These are phyloP conservation scores for Boletus patriciae DNA, from an alignment of 768 basidiomycete species.

Conservation along the genomic window DNA sequence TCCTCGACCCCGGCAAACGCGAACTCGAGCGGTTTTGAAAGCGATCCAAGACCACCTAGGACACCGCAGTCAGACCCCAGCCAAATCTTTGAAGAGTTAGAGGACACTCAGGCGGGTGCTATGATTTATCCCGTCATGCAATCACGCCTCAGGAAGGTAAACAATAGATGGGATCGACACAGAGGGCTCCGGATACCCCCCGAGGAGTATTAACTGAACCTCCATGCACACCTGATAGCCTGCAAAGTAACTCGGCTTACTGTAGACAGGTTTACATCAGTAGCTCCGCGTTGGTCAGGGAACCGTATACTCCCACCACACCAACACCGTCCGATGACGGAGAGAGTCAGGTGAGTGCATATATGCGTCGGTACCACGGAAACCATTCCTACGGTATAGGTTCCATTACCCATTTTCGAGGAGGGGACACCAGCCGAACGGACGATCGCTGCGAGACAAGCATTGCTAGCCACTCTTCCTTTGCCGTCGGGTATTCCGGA, in stretches of 20 bases:
- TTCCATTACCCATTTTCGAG: not conserved
- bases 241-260: conserved; percentile 32
- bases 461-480: conserved; percentile 58
- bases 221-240: conserved; percentile 22
- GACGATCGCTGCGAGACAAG: conserved; percentile 53
- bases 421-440: conserved; percentile 31
- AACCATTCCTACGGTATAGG: not conserved
- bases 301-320: not conserved
- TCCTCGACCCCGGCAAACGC: conserved; percentile 22
- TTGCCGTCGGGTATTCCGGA: conserved; percentile 63
- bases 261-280: conserved; percentile 14
- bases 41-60: not conserved
- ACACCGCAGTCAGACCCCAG: not conserved
- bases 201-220: not conserved
- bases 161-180: not conserved
- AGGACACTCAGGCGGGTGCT: conserved; percentile 6
- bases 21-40: conserved; percentile 4
- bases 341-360: conserved; percentile 20
- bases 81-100: not conserved
- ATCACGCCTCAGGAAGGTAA: not conserved
- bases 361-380: conserved; percentile 7
- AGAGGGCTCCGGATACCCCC: not conserved
- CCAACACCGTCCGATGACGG: not conserved
- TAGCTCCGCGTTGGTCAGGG: conserved; percentile 7
- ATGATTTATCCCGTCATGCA: not conserved